Evolutionary conservation across 2,329 filamentous ascomycete genomes (phyloP).

Genomic region (Apiospora marii): DNA sequence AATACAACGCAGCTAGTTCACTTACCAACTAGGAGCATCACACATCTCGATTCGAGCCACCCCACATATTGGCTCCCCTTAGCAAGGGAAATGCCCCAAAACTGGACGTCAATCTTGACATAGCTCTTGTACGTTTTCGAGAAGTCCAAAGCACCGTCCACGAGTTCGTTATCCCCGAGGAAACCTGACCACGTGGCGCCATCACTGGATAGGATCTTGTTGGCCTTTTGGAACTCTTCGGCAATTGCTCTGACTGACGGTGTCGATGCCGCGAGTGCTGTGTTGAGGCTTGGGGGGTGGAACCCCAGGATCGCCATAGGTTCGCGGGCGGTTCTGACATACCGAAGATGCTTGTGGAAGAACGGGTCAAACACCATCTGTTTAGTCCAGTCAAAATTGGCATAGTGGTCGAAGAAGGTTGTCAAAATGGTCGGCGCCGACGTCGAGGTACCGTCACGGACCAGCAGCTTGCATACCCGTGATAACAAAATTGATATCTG

Average conservation of each 20-base stretch:
- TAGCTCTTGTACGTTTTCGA: slow-evolving; percentile 60
- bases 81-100: slow-evolving; percentile 66
- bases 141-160: slow-evolving; percentile 54
- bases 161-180: slow-evolving; percentile 37
- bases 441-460: slow-evolving; percentile 44
- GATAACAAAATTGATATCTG: slow-evolving; percentile 70
- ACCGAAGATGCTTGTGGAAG: slow-evolving; percentile 60
- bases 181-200: slow-evolving; percentile 54
- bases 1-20: slow-evolving; percentile 24
- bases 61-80: slow-evolving; percentile 64
- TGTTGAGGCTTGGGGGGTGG: slow-evolving; percentile 68
- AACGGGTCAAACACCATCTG: slow-evolving; percentile 66
- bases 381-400: slow-evolving; percentile 64
- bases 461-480: slow-evolving; percentile 64
- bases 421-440: slow-evolving; percentile 60
- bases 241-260: slow-evolving; percentile 60
- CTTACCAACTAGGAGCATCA: slow-evolving; percentile 65
- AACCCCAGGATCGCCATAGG: slow-evolving; percentile 70
- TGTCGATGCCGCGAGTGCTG: slow-evolving; percentile 60
- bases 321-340: slow-evolving; percentile 64
- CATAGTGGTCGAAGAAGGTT: slow-evolving; percentile 71
- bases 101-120: slow-evolving; percentile 68
- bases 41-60: slow-evolving; percentile 70
- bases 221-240: slow-evolving; percentile 59
- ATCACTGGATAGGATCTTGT: slow-evolving; percentile 46